Conservation (phyloP, 345 rosid genomes). For the Citrus medica region DNA sequence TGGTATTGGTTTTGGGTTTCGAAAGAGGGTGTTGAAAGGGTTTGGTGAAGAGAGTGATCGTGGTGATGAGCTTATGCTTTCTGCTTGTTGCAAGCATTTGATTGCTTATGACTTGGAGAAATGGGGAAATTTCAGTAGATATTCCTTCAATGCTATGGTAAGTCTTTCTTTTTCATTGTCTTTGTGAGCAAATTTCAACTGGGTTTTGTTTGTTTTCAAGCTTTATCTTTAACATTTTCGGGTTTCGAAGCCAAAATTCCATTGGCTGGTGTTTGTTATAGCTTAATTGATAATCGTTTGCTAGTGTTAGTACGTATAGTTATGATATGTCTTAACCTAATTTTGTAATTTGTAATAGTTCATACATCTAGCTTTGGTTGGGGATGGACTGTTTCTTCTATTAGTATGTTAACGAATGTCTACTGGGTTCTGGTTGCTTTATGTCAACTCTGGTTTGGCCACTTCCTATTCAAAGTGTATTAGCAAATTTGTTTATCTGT, state of each 20-base stretch:
- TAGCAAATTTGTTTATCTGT: not conserved
- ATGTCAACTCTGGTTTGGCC: not conserved
- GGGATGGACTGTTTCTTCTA: not conserved
- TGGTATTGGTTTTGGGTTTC: constrained; percentile 17
- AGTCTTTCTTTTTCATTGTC: constrained; percentile 8
- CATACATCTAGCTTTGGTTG: not conserved
- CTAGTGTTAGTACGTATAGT: not conserved
- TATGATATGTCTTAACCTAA: not conserved
- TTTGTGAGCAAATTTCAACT: not conserved
- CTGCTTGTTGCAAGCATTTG: constrained; percentile 95
- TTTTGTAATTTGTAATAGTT: not conserved
- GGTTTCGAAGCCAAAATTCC: not conserved
- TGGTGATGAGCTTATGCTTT: constrained; percentile 58
- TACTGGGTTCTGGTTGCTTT: not conserved
- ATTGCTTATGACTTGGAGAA: constrained; percentile 91
- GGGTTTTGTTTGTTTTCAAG: not conserved
- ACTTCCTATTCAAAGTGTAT: not conserved
- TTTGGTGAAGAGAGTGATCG: constrained; percentile 30
- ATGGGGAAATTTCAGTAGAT: constrained; percentile 74
- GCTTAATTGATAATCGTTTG: not conserved
- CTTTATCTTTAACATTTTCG: not conserved
- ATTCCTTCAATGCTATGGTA: constrained; percentile 88
- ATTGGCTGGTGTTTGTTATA: not conserved
- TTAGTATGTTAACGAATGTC: not conserved
- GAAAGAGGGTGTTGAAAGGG: constrained; percentile 27